These are phyloP conservation scores for Auriscalpium microsporum DNA, from an alignment of 768 basidiomycete genomes.

Conservation along the genomic window DNA sequence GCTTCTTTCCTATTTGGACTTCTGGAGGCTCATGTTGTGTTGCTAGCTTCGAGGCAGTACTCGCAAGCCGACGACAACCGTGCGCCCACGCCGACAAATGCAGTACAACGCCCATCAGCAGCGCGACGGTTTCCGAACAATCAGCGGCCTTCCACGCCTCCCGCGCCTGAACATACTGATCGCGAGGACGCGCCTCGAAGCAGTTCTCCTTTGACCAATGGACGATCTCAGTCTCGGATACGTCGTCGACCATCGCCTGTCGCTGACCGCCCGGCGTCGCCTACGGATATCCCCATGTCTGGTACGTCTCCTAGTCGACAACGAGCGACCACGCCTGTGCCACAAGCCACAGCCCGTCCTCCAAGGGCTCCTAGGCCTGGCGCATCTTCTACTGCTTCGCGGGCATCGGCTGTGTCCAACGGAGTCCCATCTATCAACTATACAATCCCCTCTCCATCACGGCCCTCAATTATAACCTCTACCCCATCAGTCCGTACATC, in stretches of 20 bases:
- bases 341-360: constrained; percentile 2
- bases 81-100: constrained; percentile 6
- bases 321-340: background rate
- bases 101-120: background rate
- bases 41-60: background rate
- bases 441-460: constrained; percentile 12
- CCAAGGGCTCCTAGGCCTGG: background rate
- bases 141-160: background rate
- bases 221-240: background rate
- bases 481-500: constrained; percentile 1
- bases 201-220: background rate
- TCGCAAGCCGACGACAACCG: background rate
- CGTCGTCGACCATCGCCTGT: constrained; percentile 5
- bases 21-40: background rate
- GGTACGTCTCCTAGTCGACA: background rate
- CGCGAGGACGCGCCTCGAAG: constrained; percentile 4
- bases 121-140: background rate
- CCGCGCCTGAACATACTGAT: constrained; percentile 2
- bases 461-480: constrained; percentile 7
- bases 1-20: constrained; percentile 6
- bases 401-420: background rate
- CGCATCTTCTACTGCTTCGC: background rate
- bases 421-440: background rate
- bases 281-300: background rate
- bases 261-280: constrained; percentile 4